Conservation (phyloP, 2,329 filamentous ascomycete species). For the Lizonia empirigonia region DNA sequence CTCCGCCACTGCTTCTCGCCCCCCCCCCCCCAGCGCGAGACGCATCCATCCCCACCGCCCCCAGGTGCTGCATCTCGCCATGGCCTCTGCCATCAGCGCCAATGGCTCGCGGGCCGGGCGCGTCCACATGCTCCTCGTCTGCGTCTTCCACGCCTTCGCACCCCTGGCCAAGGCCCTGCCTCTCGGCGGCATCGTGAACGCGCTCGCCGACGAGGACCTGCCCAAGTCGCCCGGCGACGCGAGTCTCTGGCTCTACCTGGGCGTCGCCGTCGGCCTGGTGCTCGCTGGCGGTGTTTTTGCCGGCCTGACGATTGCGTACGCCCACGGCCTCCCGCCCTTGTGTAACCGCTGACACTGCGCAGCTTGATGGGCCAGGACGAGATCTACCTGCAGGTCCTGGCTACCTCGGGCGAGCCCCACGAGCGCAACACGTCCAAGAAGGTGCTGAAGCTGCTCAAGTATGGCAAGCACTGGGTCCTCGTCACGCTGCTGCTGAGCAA, state of each 20-base stretch:
- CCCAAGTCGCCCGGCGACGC: slow-evolving; percentile 58
- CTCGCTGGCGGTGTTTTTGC: slow-evolving; percentile 91
- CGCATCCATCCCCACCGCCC: slow-evolving; percentile 11
- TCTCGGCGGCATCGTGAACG: slow-evolving; percentile 29
- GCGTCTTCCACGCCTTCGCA: slow-evolving; percentile 40
- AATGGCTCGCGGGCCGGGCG: slow-evolving; percentile 40
- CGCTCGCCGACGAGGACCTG: slow-evolving; percentile 36
- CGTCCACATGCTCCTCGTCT: slow-evolving; percentile 35
- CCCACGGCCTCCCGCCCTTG: slow-evolving; percentile 25
- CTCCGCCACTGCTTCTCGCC: slow-evolving; percentile 1
- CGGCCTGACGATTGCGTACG: slow-evolving; percentile 85
- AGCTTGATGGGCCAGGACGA: slow-evolving; percentile 78
- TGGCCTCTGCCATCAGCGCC: slow-evolving; percentile 41
- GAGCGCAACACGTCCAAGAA: slow-evolving; percentile 84
- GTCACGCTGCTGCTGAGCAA: slow-evolving; percentile 94
- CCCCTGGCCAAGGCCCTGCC: slow-evolving; percentile 45
- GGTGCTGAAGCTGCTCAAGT: slow-evolving; percentile 79
- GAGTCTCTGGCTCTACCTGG: slow-evolving; percentile 79
- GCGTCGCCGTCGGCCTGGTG: slow-evolving; percentile 79
- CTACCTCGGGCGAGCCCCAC: slow-evolving; percentile 80
- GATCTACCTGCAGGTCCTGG: slow-evolving; percentile 94
- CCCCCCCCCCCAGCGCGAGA: slow-evolving; percentile 2
- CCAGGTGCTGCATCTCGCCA: slow-evolving; percentile 25
- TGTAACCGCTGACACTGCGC: slow-evolving; percentile 42
- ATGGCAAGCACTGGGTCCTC: slow-evolving; percentile 97